Base-by-base conservation (phyloP, 805 yeast genomes). In the Pichia cabralensis region DNA sequence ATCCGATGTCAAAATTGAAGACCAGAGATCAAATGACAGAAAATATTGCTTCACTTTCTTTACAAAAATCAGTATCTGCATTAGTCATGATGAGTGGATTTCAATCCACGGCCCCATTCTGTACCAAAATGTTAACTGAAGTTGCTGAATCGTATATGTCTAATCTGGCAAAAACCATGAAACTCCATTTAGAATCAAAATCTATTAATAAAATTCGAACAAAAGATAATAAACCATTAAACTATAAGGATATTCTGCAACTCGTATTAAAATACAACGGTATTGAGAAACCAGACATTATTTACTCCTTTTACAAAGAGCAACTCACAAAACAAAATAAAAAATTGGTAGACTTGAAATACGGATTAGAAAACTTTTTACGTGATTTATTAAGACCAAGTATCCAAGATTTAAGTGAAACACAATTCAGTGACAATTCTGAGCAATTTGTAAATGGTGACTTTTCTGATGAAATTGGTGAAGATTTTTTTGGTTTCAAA, bases 401-500 rank as follows among this genome's bases (percentile, higher is more conserved):
- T 5, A 62, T 72, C 37, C 80, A 77, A 47, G 85, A 80, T 40
- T 39, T 62, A 8, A 76, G 71, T 33, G 97, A 88, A 50, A 69
- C 71, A 35, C 80, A 76, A 44, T 92, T 92, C 55, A 75, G 64
- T 25, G 98, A 94, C 52, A 83, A 85, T 49, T 80, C 95, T 48
- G 96, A 92, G 43, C 95, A 89, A 56, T 92, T 88, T 53, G 60
- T 89, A 44, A 81, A 92, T 21, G 99, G 99, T 38, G 96, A 88
- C 49, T 92, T 92, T 55, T 80, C 96, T 1, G 80, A 74, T 47
- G 96, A 88, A 41, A 62, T 92, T 25, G 98, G 97, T 6, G 98
- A 89, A 48, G 99, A 92, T 60, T 92, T 88, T 68, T 94, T 94
- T 61, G 99, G 99, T 0, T 94, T 92, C 65, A 81, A 73, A 52